Evolutionary conservation across 768 basidiomycete genomes (phyloP).

Genomic region (Termitomyces eurrhizus): DNA sequence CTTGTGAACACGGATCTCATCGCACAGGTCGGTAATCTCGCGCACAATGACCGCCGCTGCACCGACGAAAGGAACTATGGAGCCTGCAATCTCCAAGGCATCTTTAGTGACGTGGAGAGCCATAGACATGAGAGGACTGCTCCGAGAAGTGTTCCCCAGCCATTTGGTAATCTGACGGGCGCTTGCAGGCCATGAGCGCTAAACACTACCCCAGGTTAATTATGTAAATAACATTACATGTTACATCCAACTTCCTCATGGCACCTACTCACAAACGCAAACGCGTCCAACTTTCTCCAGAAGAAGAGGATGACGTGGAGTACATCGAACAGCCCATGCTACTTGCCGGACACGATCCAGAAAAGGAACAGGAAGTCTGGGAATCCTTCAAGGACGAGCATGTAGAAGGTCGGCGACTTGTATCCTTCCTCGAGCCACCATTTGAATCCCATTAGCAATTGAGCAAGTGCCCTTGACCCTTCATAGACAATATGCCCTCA

Average conservation of each 20-base stretch:
- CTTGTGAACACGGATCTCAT: constrained; percentile 46
- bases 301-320: constrained; percentile 23
- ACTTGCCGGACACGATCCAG: constrained; percentile 20
- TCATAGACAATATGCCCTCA: constrained; percentile 64
- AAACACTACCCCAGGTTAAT: neutral
- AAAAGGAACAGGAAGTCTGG: constrained; percentile 67
- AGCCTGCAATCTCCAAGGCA: constrained; percentile 39
- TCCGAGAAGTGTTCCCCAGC: neutral
- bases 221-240: neutral
- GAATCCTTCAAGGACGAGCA: constrained; percentile 75
- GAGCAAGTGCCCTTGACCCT: constrained; percentile 77
- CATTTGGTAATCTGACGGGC: constrained; percentile 10
- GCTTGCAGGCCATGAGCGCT: neutral
- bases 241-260: neutral
- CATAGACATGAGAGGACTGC: neutral
- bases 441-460: constrained; percentile 43
- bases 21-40: constrained; percentile 42
- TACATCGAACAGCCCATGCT: constrained; percentile 17
- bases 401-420: constrained; percentile 55
- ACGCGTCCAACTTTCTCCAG: constrained; percentile 37
- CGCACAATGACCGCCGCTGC: constrained; percentile 39
- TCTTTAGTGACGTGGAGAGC: neutral
- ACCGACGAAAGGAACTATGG: constrained; percentile 40
- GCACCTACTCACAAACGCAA: constrained; percentile 42
- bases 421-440: neutral